Evolutionary conservation across 495 filamentous ascomycete genomes (phyloP), one percentile per base, ranked within the genome.

Genomic region (Penicillium tannophilum): DNA sequence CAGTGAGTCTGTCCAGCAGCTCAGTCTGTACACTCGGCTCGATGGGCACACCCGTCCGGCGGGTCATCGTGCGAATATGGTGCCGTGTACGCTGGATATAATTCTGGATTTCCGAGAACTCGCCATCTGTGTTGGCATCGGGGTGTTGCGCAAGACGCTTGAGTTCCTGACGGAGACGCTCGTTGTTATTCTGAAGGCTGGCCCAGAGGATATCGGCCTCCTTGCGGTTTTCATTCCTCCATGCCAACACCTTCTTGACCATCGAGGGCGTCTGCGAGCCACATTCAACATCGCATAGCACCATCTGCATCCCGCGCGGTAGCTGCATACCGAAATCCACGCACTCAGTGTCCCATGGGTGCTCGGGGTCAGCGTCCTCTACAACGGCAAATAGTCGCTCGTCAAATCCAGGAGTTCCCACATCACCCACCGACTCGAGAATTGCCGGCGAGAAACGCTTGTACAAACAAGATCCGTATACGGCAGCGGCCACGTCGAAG

Each of bases 281-380:
- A 65, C 94, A 96, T 70, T 95, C 89, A 16, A 98, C 94, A 68
- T 98, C 94, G 59, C 92, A 96, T 85, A 98, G 91, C 8, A 96
- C 86, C 59, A 98, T 75, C 48, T 86, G 79, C 58, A 91, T 76
- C 0, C 86, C 86, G 1, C 78, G 79, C 0, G 90, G 90, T 8
- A 93, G 79, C 64, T 74, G 76, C 61, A 88, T 84, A 26, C 79
- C 81, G 23, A 79, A 73, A 64, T 93, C 90, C 16, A 74, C 66
- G 41, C 90, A 85, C 61, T 90, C 82, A 3, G 84, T 86, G 63
- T 98, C 93, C 94, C 94, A 98, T 19, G 79, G 76, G 33, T 76
- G 66, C 2, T 62, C 59, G 3, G 67, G 58, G 50, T 79, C 74
- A 5, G 69, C 73, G 58, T 84, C 82, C 30, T 93, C 84, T 1